A percentile compares a stretch with the other conserved stretches of the same genome.
These are phyloP conservation scores for Arachis hypogaea DNA, from an alignment of 306 rosid species.

Conservation along the genomic window DNA sequence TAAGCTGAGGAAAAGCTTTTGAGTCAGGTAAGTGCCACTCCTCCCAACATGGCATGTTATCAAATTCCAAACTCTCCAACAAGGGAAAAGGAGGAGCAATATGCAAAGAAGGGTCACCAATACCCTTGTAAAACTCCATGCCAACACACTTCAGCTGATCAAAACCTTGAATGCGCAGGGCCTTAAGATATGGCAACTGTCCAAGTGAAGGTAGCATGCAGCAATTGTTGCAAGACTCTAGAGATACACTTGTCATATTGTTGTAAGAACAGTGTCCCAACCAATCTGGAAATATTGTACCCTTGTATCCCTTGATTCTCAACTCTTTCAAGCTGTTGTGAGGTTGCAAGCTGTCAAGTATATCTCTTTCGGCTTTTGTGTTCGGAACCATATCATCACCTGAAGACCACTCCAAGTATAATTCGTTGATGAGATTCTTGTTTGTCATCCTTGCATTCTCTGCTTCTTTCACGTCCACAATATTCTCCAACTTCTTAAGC, in stretches of 20 bases:
- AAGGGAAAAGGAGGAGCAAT: slow-evolving; percentile 2
- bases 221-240: background rate
- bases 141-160: background rate
- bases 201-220: slow-evolving; percentile 30
- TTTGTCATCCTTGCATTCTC: background rate
- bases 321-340: background rate
- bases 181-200: slow-evolving; percentile 1
- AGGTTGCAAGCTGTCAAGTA: slow-evolving; percentile 16
- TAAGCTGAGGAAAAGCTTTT: slow-evolving; percentile 21
- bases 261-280: slow-evolving; percentile 7
- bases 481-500: background rate
- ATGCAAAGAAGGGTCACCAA: background rate
- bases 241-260: background rate
- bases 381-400: background rate
- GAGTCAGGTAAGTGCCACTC: slow-evolving; percentile 8
- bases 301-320: fast-evolving
- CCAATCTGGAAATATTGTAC: slow-evolving; percentile 16
- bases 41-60: background rate
- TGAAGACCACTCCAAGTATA: background rate
- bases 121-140: background rate
- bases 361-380: background rate
- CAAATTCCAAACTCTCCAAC: background rate
- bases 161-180: background rate
- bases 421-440: background rate
- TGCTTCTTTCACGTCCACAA: background rate